Conservation (phyloP, 306 rosid species). For the Aeschynomene evenia region DNA sequence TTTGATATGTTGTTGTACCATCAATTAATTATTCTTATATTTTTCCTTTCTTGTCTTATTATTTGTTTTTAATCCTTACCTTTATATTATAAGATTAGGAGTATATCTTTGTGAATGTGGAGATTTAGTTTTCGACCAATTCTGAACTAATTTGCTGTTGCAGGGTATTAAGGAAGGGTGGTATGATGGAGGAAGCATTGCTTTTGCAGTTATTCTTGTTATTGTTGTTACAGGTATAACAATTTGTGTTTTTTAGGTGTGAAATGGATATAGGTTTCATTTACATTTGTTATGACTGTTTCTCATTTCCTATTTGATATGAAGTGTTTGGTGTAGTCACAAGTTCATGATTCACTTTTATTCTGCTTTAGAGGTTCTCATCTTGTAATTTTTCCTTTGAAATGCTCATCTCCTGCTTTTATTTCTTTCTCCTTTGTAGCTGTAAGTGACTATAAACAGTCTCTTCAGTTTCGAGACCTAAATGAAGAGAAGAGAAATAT, state of each 20-base stretch:
- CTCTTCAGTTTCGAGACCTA: conserved; percentile 91
- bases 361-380: neutral
- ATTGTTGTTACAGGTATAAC: conserved; percentile 81
- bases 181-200: conserved; percentile 99
- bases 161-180: conserved; percentile 97
- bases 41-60: neutral
- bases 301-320: neutral
- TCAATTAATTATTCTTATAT: neutral
- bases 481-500: conserved; percentile 96
- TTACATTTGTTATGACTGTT: neutral
- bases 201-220: conserved; percentile 94
- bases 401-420: neutral
- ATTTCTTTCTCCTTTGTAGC: conserved; percentile 46
- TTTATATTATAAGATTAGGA: conserved; percentile 23
- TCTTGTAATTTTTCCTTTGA: neutral
- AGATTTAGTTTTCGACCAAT: neutral
- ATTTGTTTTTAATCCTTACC: neutral
- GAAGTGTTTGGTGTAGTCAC: conserved; percentile 14
- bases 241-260: conserved; percentile 17
- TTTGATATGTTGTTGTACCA: neutral
- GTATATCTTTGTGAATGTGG: conserved; percentile 2
- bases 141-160: conserved; percentile 20
- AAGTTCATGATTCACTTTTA: neutral
- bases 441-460: conserved; percentile 87
- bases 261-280: neutral